Evolutionary conservation across 2,329 filamentous ascomycete species (phyloP).

Genomic region (Ceratocystis papillata): DNA sequence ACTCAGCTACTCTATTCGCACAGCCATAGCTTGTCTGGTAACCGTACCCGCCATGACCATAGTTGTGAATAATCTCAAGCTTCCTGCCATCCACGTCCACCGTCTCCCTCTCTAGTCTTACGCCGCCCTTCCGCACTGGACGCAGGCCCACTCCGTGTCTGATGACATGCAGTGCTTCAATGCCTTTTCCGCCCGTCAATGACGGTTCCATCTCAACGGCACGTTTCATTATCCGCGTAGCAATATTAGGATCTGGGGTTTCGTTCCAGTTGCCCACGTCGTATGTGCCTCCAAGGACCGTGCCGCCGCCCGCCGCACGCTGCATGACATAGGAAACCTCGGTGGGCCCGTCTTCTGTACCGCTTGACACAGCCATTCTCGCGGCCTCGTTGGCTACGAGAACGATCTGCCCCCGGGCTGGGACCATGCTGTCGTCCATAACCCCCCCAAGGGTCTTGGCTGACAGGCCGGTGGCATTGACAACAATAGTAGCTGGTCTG

Average conservation of each 20-base stretch:
- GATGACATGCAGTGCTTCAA: slow-evolving; percentile 63
- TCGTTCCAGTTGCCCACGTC: slow-evolving; percentile 70
- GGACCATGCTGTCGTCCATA: slow-evolving; percentile 59
- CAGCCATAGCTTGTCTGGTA: slow-evolving; percentile 62
- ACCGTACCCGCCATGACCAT: slow-evolving; percentile 70
- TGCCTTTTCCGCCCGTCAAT: slow-evolving; percentile 53
- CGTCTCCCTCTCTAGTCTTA: slow-evolving; percentile 56
- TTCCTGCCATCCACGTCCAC: slow-evolving; percentile 46
- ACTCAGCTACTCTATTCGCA: slow-evolving; percentile 51
- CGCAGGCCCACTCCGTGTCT: slow-evolving; percentile 74
- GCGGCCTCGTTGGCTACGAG: slow-evolving; percentile 68
- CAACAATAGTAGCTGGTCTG: slow-evolving; percentile 40
- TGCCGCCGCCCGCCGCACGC: slow-evolving; percentile 67
- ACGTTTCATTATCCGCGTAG: slow-evolving; percentile 74
- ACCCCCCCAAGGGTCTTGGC: slow-evolving; percentile 72
- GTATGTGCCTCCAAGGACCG: slow-evolving; percentile 76
- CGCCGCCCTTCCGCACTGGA: slow-evolving; percentile 61
- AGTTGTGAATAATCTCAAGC: slow-evolving; percentile 70
- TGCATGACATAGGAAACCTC: slow-evolving; percentile 77
- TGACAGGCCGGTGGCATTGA: slow-evolving; percentile 78
- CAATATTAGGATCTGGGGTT: slow-evolving; percentile 67
- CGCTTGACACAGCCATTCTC: slow-evolving; percentile 58
- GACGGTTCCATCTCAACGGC: slow-evolving; percentile 53
- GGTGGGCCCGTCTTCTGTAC: slow-evolving; percentile 60
- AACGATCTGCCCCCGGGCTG: slow-evolving; percentile 72